Conservation (phyloP, 345 rosid genomes). For the Streptanthus diversifolius region DNA sequence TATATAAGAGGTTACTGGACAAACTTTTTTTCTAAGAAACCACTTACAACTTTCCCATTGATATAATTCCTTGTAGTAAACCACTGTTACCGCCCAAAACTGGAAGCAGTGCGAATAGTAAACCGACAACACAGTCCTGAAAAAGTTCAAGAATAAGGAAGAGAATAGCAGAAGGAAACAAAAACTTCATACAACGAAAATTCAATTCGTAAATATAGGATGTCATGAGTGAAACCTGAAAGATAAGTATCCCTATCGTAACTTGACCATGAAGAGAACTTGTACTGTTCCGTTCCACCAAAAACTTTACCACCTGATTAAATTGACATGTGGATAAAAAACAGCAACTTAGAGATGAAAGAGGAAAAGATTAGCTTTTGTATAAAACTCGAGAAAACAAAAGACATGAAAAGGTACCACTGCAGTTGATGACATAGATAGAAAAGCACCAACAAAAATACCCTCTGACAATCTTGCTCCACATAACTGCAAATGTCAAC, state of each 20-base stretch:
- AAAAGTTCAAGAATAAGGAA: slow-evolving; percentile 19
- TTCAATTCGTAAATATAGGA: not conserved
- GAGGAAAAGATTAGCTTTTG: not conserved
- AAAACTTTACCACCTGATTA: slow-evolving; percentile 86
- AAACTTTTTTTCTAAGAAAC: not conserved
- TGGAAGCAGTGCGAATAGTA: slow-evolving; percentile 91
- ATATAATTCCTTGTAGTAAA: slow-evolving; percentile 67
- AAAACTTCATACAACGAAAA: slow-evolving; percentile 3
- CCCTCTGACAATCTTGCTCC: slow-evolving; percentile 98
- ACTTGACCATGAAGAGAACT: slow-evolving; percentile 95
- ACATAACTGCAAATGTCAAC: slow-evolving; percentile 60
- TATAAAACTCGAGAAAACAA: not conserved
- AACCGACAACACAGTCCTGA: slow-evolving; percentile 97
- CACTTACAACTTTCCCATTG: slow-evolving; percentile 95
- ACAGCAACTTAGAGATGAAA: slow-evolving; percentile 6
- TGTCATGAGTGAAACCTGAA: slow-evolving; percentile 59
- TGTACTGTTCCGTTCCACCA: slow-evolving; percentile 68
- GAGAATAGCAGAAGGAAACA: slow-evolving; percentile 14
- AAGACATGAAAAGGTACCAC: slow-evolving; percentile 62
- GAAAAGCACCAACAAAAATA: slow-evolving; percentile 86
- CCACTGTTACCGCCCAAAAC: slow-evolving; percentile 97
- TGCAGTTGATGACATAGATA: slow-evolving; percentile 98
- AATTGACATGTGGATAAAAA: slow-evolving; percentile 20
- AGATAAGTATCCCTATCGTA: slow-evolving; percentile 90
- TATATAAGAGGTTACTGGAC: not conserved